Base-by-base conservation (phyloP, 2,329 filamentous ascomycete genomes). In the Colletotrichum viniferum region DNA sequence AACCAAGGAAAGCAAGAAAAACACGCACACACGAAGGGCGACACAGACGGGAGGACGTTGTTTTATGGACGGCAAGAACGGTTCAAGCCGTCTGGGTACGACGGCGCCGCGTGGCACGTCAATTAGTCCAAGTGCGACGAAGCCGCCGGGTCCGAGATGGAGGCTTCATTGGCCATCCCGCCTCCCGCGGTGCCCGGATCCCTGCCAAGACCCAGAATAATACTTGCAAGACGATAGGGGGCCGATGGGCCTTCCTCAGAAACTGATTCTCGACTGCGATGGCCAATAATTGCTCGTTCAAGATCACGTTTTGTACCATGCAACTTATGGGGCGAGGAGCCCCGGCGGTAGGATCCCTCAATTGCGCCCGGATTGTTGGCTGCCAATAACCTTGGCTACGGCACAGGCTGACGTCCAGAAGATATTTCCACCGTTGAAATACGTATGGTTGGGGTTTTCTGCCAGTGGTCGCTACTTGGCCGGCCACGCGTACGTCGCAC, bases 131-230 rank as follows among this genome's bases (percentile, higher is more conserved):
- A 60, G 52, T 43, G 12, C 43, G 38, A 38, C 71, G 56, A 69
- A 69, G 66, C 71, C 56, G 71, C 38, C 30, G 36, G 71, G 38
- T 68, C 71, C 70, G 70, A 68, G 38, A 55, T 61, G 65, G 38
- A 28, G 70, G 36, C 63, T 72, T 68, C 36, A 68, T 52, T 72
- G 63, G 70, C 34, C 58, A 52, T 24, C 12, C 43, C 26, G 38
- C 48, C 55, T 71, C 24, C 69, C 52, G 48, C 48, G 43, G 28
- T n/a, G 34, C 70, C 64, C 43, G 36, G 24, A 62, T 60, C 71
- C 64, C 48, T 73, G 71, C 71, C 71, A 73, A 69, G 71, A 43
- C 64, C 64, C 30, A 43, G 56, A 69, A 24, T 43, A 24, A 30
- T 24, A 43, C 36, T 21, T 21, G 36, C 63, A 72, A 55, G 69